Evolutionary conservation across 2,329 filamentous ascomycete genomes (phyloP), one percentile per base, ranked within the genome.

Genomic region (Venturia effusa): DNA sequence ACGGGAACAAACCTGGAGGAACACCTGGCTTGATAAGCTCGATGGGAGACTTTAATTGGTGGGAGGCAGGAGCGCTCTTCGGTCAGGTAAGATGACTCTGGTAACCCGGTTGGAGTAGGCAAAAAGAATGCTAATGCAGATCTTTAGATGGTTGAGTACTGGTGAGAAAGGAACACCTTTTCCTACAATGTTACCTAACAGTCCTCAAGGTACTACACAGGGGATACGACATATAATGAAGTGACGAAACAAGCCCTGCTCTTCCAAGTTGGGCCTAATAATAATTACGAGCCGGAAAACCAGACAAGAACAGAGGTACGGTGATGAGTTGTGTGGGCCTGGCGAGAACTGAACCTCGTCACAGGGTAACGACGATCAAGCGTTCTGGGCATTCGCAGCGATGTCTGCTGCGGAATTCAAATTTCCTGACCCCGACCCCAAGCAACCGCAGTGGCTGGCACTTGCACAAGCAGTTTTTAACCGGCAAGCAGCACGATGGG

Each of bases 331-430:
- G 17, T 3, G 24, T 15, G 8, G 24, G 48, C 32, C 24, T 24
- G 27, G 30, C 19, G 8, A 40, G n/a, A 34, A 19, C 10, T 40
- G 10, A 37, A 39, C 39, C 54, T 30, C 27, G 13, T 27, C 6
- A 19, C n/a, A 67, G 64, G 76, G 76, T 15, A 84, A 83, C 67
- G 81, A 84, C 66, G 81, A 84, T 68, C 81, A 87, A 79, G 87
- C 88, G 6, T 93, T 94, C 75, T 95, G 90, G 90, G 89, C 84
- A n/a, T 82, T 94, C 79, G 84, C 90, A 0, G 88, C 87, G 66
- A 88, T 95, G 80, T 83, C 84, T 11, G 90, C 90, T 2, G 87
- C 88, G 43, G 90, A 95, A 75, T 84, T 87, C 69, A 86, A 85
- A 67, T 93, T 88, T 70, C 87, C 87, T 1, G 82, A 91, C 69